Evolutionary conservation across 1,139 yeast genomes (phyloP), one percentile per base, ranked within the genome.

Genomic region (Suhomyces taliae): DNA sequence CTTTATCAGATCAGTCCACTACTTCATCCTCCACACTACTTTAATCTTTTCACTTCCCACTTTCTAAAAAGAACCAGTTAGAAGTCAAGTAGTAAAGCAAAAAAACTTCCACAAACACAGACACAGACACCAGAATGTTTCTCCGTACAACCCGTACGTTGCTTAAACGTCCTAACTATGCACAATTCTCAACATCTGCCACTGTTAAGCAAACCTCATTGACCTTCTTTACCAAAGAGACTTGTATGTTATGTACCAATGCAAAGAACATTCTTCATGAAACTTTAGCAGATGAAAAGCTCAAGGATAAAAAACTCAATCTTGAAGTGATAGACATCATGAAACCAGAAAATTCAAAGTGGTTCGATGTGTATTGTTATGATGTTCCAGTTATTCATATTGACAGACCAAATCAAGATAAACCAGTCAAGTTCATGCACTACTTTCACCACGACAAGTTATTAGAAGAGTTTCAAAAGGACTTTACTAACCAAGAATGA

Each of bases 351-450:
- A 85, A 90, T 64, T 69, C 79, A 45, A 71, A 78, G 44, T 89
- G 95, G 90, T 87, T 83, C 74, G 95, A 89, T 51, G 74, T 76
- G 51, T 91, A 90, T 59, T 87, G 96, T 53, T 90, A 83, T 64
- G 97, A 91, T 61, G 91, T 90, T 2, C 97, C 97, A 0, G 97
- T 91, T 0, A 65, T 90, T 36, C 96, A 90, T 60, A 73, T 89
- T 14, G 85, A 83, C 53, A 64, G 82, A 49, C 68, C 68, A 3
- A 72, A 65, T 6, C 74, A 72, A 41, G 66, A 61, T 36, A 70
- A 76, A 41, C 75, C 84, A 5, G 74, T 77, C 11, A 85, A 85
- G 59, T 81, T 85, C 60, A 89, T 90, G 91, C 97, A 90, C 66
- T 77, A 83, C 48, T 76, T 90, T 47, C 70, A 82, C 49, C 75